Evolutionary conservation across 768 basidiomycete genomes (phyloP), one percentile per base, ranked within the genome.

Genomic region (Tricholoma flavovirens): DNA sequence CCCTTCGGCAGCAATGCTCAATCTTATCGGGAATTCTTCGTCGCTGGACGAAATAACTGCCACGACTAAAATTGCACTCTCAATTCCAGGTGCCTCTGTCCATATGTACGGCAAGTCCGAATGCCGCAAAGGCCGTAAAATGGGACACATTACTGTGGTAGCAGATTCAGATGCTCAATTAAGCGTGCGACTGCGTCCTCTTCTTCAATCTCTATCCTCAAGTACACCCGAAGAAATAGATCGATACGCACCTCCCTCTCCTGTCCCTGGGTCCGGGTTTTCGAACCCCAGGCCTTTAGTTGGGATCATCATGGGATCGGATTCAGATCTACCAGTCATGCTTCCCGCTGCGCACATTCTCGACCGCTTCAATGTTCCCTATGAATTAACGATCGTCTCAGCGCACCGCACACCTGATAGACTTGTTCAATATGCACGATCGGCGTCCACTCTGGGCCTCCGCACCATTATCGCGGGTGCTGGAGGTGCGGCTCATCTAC

Each of bases 401-500:
- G 97, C 97, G 1, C 97, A 99, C 62, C 84, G 97, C 2, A 99
- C 97, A 2, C 94, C 95, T 0, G 87, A 89, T 56, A 73, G 96
- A 2, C 76, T 98, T 66, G 82, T 89, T 19, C 78, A 84, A 57
- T 98, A 95, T 60, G 88, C 97, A 1, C 77, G 85, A 45, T 79
- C 81, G 8, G 95, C 94, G 0, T 77, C 79, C 1, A 68, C 77
- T 15, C 75, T 88, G 4, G 90, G 89, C 2, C 61, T 90, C 40
- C 73, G 88, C 46, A 82, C 80, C 4, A 83, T 99, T 69, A 87
- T 99, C 42, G 96, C 96, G 1, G 96, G 96, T 5, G 97, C 97
- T 5, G 97, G 97, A n/a, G 97, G 97, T 0, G 96, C 97, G 1
- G 97, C 96, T 4, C 97, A 99, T 73, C 74, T 99, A 1, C 97